A percentile compares a stretch with the other conserved stretches of the same genome.
phyloP scores from a whole-genome alignment of 106 monocot species.

The Posidonia australis region DNA sequence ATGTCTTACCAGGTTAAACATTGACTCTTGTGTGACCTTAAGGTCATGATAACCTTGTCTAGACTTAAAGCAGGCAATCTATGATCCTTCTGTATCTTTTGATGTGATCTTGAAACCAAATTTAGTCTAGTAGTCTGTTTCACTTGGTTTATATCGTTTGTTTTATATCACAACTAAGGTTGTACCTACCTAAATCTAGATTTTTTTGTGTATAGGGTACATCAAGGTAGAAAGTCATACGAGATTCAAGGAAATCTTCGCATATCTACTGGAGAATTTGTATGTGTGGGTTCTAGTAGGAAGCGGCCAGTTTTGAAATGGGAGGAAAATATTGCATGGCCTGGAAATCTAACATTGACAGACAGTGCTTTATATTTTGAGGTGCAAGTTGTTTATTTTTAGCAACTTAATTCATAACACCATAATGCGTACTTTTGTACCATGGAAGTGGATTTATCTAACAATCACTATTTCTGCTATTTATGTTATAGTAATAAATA shows the following conservation, averaged over 20 bases:
- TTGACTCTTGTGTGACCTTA: too few relatives aligned
- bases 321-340: slow-evolving; percentile 87
- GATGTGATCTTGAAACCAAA: too few relatives aligned
- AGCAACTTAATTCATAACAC: neutral
- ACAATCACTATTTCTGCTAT: too few relatives aligned
- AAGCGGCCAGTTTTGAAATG: slow-evolving; percentile 90
- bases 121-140: too few relatives aligned
- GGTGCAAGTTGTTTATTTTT: slow-evolving; percentile 19
- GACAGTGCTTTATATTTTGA: slow-evolving; percentile 88
- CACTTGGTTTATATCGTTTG: too few relatives aligned
- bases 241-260: slow-evolving; percentile 25
- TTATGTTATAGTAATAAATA: too few relatives aligned
- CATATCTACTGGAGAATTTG: slow-evolving; percentile 48
- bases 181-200: neutral
- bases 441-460: too few relatives aligned
- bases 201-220: slow-evolving; percentile 42
- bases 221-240: slow-evolving; percentile 65
- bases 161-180: neutral
- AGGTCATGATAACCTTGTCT: too few relatives aligned
- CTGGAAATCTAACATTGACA: slow-evolving; percentile 82
- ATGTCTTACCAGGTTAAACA: too few relatives aligned
- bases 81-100: too few relatives aligned
- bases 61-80: too few relatives aligned
- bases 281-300: slow-evolving; percentile 73
- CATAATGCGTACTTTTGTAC: neutral